Evolutionary conservation across 139 green algal genomes (phyloP), one percentile per base, ranked within the genome.

Genomic region (Diplosphaera chodatii): DNA sequence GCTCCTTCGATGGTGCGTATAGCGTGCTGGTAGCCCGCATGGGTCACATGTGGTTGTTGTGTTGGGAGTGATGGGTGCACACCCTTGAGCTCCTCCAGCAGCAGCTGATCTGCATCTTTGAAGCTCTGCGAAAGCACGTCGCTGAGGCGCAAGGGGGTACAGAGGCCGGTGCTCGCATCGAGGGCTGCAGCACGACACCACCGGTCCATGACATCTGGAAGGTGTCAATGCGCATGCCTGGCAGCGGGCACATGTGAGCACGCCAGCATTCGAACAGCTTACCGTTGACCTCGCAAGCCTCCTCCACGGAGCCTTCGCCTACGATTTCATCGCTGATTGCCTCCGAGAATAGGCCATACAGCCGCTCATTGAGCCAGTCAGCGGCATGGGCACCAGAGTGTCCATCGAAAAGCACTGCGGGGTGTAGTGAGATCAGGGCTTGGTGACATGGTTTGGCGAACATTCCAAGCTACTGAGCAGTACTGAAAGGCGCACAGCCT

Each of bases 371-470:
- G 18, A 93, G 64, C 68, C 87, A 93, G 30, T 86, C 62, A 2
- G 87, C 88, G 4, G 88, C 83, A 8, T 62, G 28, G 29, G 69
- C 64, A 15, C 87, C 87, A 28, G 79, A 80, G 72, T 93, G 88
- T 4, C 88, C 88, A 66, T 93, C 88, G 75, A 92, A 92, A 5
- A 93, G 83, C 10, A 64, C 80, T 87, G 70, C 72, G 69, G 34
- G 10, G 37, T 48, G n/a, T n/a, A n/a, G n/a, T n/a, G n/a, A n/a
- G n/a, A n/a, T n/a, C n/a, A n/a, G n/a, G n/a, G n/a, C n/a, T n/a
- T n/a, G n/a, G n/a, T n/a, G n/a, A n/a, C n/a, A n/a, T n/a, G n/a
- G n/a, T n/a, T n/a, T n/a, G n/a, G n/a, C n/a, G n/a, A n/a, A n/a
- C n/a, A n/a, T n/a, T n/a, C n/a, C n/a, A n/a, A n/a, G n/a, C n/a